Evolutionary conservation across 2,329 filamentous ascomycete genomes (phyloP).

Genomic region (Alternaria incomplexa): DNA sequence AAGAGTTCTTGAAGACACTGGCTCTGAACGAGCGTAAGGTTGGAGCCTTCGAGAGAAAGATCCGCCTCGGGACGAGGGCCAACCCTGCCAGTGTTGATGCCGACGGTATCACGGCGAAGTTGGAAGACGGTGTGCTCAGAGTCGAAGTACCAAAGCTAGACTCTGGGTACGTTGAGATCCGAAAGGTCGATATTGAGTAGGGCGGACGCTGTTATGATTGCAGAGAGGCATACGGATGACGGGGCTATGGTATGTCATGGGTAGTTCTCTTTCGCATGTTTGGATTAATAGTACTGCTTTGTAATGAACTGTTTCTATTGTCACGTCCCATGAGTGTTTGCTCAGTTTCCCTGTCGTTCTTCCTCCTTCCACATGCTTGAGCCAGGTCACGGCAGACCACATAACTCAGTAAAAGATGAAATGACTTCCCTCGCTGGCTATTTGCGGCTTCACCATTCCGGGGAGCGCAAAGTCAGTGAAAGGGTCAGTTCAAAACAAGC

Average conservation of each 20-base stretch:
- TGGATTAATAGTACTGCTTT: not conserved
- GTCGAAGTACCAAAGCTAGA: constrained; percentile 76
- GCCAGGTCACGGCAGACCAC: not conserved
- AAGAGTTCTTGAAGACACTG: constrained; percentile 70
- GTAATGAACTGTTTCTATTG: not conserved
- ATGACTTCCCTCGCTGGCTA: not conserved
- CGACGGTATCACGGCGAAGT: constrained; percentile 72
- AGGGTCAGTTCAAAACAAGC: not conserved
- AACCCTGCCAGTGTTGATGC: constrained; percentile 69
- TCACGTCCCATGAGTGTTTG: no score
- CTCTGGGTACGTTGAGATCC: constrained; percentile 65
- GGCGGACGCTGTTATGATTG: not conserved
- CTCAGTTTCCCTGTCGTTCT: not conserved
- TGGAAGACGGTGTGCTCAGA: constrained; percentile 78
- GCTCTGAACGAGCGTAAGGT: constrained; percentile 71
- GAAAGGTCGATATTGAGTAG: constrained; percentile 60
- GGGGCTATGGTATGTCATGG: not conserved
- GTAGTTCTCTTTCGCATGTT: not conserved
- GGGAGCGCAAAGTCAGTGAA: not conserved
- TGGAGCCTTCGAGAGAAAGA: constrained; percentile 74
- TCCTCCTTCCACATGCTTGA: not conserved
- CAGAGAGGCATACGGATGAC: not conserved
- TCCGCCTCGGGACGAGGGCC: constrained; percentile 64
- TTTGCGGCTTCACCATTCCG: not conserved
- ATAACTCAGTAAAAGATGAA: not conserved